Percentiles rank a stretch among this genome's conserved stretches.
Conservation (phyloP, 768 basidiomycete species). For the Albatrellus ellisii region DNA sequence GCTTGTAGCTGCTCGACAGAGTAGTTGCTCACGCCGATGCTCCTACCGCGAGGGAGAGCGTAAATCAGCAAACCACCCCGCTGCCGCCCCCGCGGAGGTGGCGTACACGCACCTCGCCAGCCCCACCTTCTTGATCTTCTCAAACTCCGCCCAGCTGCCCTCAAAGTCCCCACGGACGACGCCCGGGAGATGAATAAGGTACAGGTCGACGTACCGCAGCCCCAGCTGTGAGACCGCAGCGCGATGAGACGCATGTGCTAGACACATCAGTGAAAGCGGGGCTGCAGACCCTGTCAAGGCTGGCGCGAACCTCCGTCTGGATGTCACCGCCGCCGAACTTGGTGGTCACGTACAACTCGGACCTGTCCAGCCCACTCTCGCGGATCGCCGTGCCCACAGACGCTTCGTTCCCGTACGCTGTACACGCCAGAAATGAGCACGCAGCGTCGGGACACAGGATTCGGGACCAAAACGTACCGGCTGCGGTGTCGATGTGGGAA, state of each 20-base stretch:
- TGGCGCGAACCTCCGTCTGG: conserved; percentile 27
- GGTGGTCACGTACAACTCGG: conserved; percentile 26
- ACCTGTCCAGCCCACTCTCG: conserved; percentile 22
- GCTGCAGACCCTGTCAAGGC: conserved; percentile 34
- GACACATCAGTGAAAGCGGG: not conserved
- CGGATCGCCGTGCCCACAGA: conserved; percentile 25
- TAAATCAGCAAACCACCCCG: not conserved
- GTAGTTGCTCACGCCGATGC: conserved; percentile 68
- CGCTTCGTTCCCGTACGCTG: conserved; percentile 25
- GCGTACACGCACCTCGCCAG: conserved; percentile 22
- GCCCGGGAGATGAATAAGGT: conserved; percentile 48
- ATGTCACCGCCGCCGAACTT: conserved; percentile 33
- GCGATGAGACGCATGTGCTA: too few relatives aligned
- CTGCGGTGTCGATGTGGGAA: conserved; percentile 50
- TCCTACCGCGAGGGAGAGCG: conserved; percentile 26
- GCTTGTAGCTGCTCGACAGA: conserved; percentile 34
- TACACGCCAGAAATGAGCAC: too few relatives aligned
- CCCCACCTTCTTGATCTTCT: conserved; percentile 33
- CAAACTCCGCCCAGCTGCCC: conserved; percentile 41
- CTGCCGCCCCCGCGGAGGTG: not conserved
- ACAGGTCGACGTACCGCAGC: conserved; percentile 49
- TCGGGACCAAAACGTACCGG: conserved; percentile 28
- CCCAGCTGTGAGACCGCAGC: conserved; percentile 42
- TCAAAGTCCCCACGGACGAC: conserved; percentile 23
- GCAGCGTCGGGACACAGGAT: too few relatives aligned